Evolutionary conservation across 805 yeast genomes (phyloP).

Genomic region (Candida nanaspora): DNA sequence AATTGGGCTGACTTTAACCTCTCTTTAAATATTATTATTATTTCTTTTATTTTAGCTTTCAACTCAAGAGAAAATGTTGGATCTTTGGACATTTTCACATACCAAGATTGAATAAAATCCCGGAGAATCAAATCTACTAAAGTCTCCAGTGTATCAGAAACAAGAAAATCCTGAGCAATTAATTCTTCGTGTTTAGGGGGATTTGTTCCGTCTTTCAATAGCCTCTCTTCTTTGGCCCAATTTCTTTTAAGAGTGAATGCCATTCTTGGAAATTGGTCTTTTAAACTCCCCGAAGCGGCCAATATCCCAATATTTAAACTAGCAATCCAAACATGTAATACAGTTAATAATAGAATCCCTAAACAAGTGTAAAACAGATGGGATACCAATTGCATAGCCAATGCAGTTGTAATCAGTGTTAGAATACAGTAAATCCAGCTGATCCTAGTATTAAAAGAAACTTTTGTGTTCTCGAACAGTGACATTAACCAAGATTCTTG

Average conservation of each 20-base stretch:
- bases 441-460: no score
- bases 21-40: constrained; percentile 32
- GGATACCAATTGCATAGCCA: neutral
- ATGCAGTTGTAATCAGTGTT: no score
- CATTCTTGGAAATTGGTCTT: constrained; percentile 5
- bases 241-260: constrained; percentile 18
- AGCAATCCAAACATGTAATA: neutral
- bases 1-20: constrained; percentile 42
- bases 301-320: no score
- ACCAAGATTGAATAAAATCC: constrained; percentile 57
- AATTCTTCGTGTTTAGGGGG: constrained; percentile 13
- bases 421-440: no score
- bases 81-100: constrained; percentile 33
- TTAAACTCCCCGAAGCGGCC: neutral
- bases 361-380: neutral
- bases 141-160: constrained; percentile 46
- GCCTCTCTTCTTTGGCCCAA: constrained; percentile 23
- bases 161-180: constrained; percentile 40
- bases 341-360: neutral
- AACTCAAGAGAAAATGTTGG: constrained; percentile 34
- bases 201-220: constrained; percentile 8
- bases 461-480: no score
- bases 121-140: constrained; percentile 40
- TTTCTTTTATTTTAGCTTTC: constrained; percentile 34
- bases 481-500: no score